A percentile compares a stretch with the other conserved stretches of the same genome.
These are phyloP conservation scores for Solanum ossicruentum DNA, from an alignment of 257 asterid genomes.

Conservation along the genomic window DNA sequence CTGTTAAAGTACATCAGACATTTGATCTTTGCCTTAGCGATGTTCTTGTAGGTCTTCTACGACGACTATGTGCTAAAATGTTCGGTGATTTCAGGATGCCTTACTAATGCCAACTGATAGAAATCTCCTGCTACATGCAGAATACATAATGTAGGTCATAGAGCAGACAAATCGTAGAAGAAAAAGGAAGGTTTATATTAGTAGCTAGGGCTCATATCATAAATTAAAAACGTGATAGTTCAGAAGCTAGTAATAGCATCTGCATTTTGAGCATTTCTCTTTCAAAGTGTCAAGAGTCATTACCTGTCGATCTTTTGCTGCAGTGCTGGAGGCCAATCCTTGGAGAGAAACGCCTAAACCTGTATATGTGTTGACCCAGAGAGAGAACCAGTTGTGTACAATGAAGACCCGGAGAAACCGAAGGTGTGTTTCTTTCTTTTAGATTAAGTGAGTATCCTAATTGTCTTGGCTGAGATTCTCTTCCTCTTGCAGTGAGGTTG, in stretches of 20 bases:
- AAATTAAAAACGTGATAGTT: neutral
- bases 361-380: conserved; percentile 82
- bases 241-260: neutral
- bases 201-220: neutral
- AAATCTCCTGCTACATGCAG: neutral
- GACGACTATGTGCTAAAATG: neutral
- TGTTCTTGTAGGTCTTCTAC: neutral
- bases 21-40: neutral
- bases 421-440: conserved; percentile 32
- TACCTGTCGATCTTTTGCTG: neutral
- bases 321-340: conserved; percentile 88
- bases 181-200: neutral
- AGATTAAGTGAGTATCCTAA: neutral
- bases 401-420: conserved; percentile 83
- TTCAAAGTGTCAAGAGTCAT: neutral
- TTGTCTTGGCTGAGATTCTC: conserved; percentile 2
- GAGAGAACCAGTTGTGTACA: conserved; percentile 82
- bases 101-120: neutral
- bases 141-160: neutral
- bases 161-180: neutral
- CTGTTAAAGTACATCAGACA: neutral
- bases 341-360: conserved; percentile 89
- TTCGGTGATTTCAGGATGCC: neutral
- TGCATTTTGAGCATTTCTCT: neutral
- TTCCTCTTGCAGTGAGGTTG: conserved; percentile 69